A percentile compares a stretch with the other conserved stretches of the same genome.
Conservation (phyloP, 495 filamentous ascomycete genomes). For the Trypethelium eluteriae region DNA sequence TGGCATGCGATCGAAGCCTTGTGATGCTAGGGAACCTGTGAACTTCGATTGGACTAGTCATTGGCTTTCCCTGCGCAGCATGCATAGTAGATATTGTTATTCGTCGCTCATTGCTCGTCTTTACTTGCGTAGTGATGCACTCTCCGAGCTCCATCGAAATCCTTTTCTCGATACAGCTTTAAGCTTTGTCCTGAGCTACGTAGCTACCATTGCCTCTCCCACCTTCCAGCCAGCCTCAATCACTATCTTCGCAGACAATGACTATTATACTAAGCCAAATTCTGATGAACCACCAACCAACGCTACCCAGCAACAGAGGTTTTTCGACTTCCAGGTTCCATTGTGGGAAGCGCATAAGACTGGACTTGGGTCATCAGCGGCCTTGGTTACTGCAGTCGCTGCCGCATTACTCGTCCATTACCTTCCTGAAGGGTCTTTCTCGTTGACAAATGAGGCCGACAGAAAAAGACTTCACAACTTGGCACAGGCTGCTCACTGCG, state of each 20-base stretch:
- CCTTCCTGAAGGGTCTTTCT: slow-evolving; percentile 53
- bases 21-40: too few relatives aligned
- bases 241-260: slow-evolving; percentile 86
- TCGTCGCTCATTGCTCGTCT: slow-evolving; percentile 7
- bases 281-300: slow-evolving; percentile 21
- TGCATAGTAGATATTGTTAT: not conserved
- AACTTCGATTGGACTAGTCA: too few relatives aligned
- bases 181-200: slow-evolving; percentile 79
- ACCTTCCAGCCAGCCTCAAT: slow-evolving; percentile 60
- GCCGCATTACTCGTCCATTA: slow-evolving; percentile 74
- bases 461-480: slow-evolving; percentile 69
- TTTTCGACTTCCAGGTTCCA: slow-evolving; percentile 69
- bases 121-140: slow-evolving; percentile 21
- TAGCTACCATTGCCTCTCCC: slow-evolving; percentile 47
- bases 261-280: slow-evolving; percentile 83
- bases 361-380: slow-evolving; percentile 89
- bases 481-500: slow-evolving; percentile 86
- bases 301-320: slow-evolving; percentile 39
- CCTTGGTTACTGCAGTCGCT: slow-evolving; percentile 85
- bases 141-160: slow-evolving; percentile 49
- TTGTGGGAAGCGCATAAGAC: slow-evolving; percentile 85
- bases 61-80: not conserved
- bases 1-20: too few relatives aligned
- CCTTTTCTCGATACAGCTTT: slow-evolving; percentile 87
- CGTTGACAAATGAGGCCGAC: slow-evolving; percentile 30